Conservation (phyloP, 2,329 filamentous ascomycete genomes). For the Cytospora schulzeri region DNA sequence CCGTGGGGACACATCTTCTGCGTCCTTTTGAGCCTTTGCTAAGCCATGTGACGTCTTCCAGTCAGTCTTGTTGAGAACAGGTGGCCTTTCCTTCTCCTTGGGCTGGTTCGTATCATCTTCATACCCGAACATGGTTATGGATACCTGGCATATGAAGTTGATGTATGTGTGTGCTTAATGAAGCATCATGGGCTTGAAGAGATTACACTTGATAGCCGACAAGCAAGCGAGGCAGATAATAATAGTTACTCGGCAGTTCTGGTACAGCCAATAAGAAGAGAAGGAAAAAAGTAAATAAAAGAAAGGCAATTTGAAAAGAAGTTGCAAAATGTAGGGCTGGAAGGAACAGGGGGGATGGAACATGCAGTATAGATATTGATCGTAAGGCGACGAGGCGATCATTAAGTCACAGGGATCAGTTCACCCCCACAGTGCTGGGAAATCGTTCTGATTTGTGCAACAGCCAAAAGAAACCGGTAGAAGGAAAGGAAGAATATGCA, state of each 20-base stretch:
- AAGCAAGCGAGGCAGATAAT: neutral
- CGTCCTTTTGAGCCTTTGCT: neutral
- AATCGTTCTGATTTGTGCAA: constrained; percentile 16
- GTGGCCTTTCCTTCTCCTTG: constrained; percentile 13
- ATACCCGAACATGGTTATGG: constrained; percentile 23
- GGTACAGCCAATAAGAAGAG: neutral
- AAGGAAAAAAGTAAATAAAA: neutral
- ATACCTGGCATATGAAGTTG: neutral
- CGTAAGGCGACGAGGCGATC: constrained; percentile 10
- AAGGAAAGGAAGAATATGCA: constrained; percentile 4
- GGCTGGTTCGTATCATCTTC: constrained; percentile 12
- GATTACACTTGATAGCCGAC: neutral
- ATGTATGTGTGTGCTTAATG: neutral
- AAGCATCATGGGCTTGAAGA: constrained; percentile 14
- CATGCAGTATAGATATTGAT: constrained; percentile 14
- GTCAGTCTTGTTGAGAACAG: constrained; percentile 12
- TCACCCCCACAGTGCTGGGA: constrained; percentile 15
- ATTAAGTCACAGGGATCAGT: constrained; percentile 3
- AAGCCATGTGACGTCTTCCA: constrained; percentile 18
- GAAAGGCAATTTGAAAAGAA: neutral
- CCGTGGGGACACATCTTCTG: constrained; percentile 23
- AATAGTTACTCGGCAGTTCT: neutral
- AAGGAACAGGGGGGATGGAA: neutral
- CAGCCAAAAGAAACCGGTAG: constrained; percentile 6
- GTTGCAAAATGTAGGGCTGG: neutral